A percentile compares a stretch with the other conserved stretches of the same genome.
Conservation (phyloP, 768 basidiomycete genomes). For the Suillus decipiens region DNA sequence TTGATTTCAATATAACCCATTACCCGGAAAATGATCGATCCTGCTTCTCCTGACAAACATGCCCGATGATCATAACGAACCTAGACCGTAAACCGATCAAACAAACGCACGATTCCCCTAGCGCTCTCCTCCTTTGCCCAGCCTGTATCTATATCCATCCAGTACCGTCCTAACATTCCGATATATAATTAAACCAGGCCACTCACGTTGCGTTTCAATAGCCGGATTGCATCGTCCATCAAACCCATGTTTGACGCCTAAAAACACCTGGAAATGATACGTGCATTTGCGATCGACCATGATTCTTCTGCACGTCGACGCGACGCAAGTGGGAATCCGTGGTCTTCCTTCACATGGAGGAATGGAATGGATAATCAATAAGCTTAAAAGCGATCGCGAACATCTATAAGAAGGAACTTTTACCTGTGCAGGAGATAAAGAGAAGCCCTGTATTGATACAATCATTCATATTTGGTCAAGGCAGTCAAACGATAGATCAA, state of each 20-base stretch:
- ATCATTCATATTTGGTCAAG: not conserved
- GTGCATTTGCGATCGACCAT: slow-evolving; percentile 46
- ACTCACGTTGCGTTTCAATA: slow-evolving; percentile 24
- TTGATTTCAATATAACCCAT: not conserved
- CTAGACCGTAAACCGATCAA: slow-evolving; percentile 39
- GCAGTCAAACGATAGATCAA: not conserved
- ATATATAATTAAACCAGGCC: not conserved
- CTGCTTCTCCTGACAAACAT: not conserved
- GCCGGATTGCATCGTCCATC: slow-evolving; percentile 19
- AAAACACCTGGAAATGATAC: slow-evolving; percentile 60
- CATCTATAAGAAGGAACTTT: slow-evolving; percentile 3
- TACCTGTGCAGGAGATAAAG: slow-evolving; percentile 26
- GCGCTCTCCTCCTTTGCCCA: slow-evolving; percentile 64
- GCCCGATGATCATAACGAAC: not conserved
- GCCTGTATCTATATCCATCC: slow-evolving; percentile 32
- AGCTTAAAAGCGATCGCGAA: not conserved
- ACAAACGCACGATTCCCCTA: slow-evolving; percentile 48
- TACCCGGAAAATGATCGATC: not conserved
- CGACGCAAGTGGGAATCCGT: slow-evolving; percentile 46
- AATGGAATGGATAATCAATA: not conserved
- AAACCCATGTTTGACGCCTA: slow-evolving; percentile 35
- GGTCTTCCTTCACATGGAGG: slow-evolving; percentile 46
- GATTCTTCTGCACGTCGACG: slow-evolving; percentile 60
- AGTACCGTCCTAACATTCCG: not conserved
- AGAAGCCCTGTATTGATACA: slow-evolving; percentile 19